These are phyloP conservation scores for Clathrus columnatus DNA, from an alignment of 768 basidiomycete species.

Conservation along the genomic window DNA sequence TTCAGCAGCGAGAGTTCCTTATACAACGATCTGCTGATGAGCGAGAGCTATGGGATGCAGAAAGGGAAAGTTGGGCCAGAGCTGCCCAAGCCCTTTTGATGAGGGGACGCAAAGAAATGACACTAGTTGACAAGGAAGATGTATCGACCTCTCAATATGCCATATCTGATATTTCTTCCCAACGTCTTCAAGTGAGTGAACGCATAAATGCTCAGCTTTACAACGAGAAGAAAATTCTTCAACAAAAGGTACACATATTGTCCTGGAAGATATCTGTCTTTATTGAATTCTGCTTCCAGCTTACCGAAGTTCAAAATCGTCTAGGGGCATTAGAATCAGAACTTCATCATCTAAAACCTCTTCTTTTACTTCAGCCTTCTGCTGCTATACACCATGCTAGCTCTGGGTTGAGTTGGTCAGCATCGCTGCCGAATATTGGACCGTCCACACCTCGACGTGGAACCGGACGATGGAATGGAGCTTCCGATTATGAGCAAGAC, in stretches of 20 bases:
- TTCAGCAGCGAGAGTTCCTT: conserved; percentile 50
- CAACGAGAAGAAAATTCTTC: conserved; percentile 52
- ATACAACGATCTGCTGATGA: conserved; percentile 46
- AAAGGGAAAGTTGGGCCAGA: conserved; percentile 56
- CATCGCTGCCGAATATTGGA: neutral
- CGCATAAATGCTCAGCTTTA: conserved; percentile 41
- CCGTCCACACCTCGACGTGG: neutral
- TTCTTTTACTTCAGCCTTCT: conserved; percentile 55
- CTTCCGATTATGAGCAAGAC: conserved; percentile 14
- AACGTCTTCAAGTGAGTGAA: conserved; percentile 41
- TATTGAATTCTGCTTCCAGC: conserved; percentile 29
- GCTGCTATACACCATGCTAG: conserved; percentile 20
- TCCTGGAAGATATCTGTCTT: conserved; percentile 2
- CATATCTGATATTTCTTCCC: conserved; percentile 5
- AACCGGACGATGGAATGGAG: conserved; percentile 14
- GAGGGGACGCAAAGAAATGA: conserved; percentile 35
- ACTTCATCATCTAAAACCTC: conserved; percentile 53
- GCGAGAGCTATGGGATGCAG: conserved; percentile 50
- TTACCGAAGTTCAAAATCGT: conserved; percentile 48
- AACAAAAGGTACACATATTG: conserved; percentile 43
- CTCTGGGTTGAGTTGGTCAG: conserved; percentile 3
- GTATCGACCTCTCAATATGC: neutral
- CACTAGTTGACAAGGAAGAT: conserved; percentile 25
- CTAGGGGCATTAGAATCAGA: conserved; percentile 53
- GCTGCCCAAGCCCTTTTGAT: conserved; percentile 58